phyloP scores from a whole-genome alignment of 495 filamentous ascomycete species.

The Daldinia bambusicola region DNA sequence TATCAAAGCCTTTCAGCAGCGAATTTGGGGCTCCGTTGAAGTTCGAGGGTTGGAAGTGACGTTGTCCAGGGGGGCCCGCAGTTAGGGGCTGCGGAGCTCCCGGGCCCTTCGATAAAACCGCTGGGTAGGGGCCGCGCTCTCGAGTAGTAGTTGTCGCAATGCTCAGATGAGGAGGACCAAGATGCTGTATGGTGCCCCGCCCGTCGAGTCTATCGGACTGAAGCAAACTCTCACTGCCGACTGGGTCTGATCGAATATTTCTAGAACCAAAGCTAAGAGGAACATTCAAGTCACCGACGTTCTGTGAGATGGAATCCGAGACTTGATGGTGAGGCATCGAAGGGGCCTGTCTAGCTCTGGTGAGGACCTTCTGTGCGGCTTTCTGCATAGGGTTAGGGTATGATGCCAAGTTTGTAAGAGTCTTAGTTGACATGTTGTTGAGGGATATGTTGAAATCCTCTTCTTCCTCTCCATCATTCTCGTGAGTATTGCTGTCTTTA shows the following conservation, averaged over 20 bases:
- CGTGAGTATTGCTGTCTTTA: slow-evolving; percentile 14
- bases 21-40: slow-evolving; percentile 41
- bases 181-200: slow-evolving; percentile 11
- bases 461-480: slow-evolving; percentile 37
- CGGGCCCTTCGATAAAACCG: slow-evolving; percentile 45
- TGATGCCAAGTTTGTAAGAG: slow-evolving; percentile 56
- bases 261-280: slow-evolving; percentile 1
- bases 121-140: slow-evolving; percentile 27
- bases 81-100: slow-evolving; percentile 58
- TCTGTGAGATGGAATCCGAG: slow-evolving; percentile 14
- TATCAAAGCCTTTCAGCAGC: slow-evolving; percentile 25
- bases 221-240: slow-evolving; percentile 7
- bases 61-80: slow-evolving; percentile 60
- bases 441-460: slow-evolving; percentile 42
- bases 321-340: slow-evolving; percentile 6
- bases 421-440: slow-evolving; percentile 51
- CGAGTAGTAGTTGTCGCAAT: slow-evolving; percentile 10
- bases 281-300: slow-evolving; percentile 9
- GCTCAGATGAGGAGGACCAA: slow-evolving; percentile 3
- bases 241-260: slow-evolving; percentile 4
- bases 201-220: slow-evolving; percentile 28
- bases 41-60: slow-evolving; percentile 49
- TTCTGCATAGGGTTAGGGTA: slow-evolving; percentile 60
- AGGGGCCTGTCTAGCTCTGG: slow-evolving; percentile 45
- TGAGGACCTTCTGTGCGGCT: slow-evolving; percentile 54